phyloP scores from a whole-genome alignment of 805 yeast genomes.

The Ogataea wickerhamii region DNA sequence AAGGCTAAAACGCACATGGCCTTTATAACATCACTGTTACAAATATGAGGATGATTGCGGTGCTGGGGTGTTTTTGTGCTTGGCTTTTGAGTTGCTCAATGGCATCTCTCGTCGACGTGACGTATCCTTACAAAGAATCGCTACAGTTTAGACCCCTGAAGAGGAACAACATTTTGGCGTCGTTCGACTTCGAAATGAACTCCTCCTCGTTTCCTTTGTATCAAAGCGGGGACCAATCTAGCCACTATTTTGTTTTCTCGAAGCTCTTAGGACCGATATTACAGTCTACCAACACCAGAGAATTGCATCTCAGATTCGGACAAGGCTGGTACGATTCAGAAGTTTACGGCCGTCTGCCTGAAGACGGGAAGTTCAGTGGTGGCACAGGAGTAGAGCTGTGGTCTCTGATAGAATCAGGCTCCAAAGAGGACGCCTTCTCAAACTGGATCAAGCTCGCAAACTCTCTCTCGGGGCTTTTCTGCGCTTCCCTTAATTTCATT shows the following conservation, averaged over 20 bases:
- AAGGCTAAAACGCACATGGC: too few relatives aligned
- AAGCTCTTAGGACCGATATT: conserved; percentile 75
- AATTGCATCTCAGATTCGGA: conserved; percentile 79
- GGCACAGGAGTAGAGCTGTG: conserved; percentile 95
- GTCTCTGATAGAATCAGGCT: conserved; percentile 72
- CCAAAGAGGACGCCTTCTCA: conserved; percentile 49
- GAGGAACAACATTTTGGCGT: conserved; percentile 62
- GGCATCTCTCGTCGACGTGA: conserved; percentile 1
- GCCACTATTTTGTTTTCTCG: conserved; percentile 71
- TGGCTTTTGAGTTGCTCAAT: not conserved
- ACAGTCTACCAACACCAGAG: conserved; percentile 60
- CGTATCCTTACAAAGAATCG: conserved; percentile 55
- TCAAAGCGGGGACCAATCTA: conserved; percentile 17
- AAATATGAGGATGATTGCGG: too few relatives aligned
- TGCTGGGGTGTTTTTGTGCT: not conserved
- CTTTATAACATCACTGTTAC: too few relatives aligned
- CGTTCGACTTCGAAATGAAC: conserved; percentile 64
- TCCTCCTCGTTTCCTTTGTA: conserved; percentile 41
- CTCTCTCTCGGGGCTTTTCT: conserved; percentile 83
- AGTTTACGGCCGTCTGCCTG: conserved; percentile 80
- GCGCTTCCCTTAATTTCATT: conserved; percentile 90
- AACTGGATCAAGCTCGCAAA: conserved; percentile 74
- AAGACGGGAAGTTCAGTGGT: conserved; percentile 68
- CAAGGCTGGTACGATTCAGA: conserved; percentile 96
- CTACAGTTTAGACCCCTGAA: conserved; percentile 67